These are phyloP conservation scores for Cephalotrichum gorgonifer DNA, from an alignment of 2,329 filamentous ascomycete genomes.

Conservation along the genomic window DNA sequence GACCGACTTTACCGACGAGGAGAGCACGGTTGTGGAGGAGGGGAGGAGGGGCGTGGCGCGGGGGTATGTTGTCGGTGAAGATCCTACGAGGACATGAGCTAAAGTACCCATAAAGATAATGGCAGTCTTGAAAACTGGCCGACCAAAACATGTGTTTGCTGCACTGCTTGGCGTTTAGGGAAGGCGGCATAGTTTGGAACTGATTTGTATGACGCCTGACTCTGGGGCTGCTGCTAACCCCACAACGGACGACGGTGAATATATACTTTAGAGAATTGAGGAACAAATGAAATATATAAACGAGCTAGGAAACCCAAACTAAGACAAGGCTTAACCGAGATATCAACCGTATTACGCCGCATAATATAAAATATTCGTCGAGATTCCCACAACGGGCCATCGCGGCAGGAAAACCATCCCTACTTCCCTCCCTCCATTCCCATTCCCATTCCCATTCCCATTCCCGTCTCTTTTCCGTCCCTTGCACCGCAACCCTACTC, in stretches of 20 bases:
- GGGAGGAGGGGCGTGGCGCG: conserved; percentile 80
- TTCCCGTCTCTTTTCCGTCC: not conserved
- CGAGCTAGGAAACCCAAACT: not conserved
- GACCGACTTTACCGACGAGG: conserved; percentile 62
- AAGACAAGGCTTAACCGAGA: not conserved
- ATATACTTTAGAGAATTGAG: not conserved
- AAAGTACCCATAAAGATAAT: not conserved
- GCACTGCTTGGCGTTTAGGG: too few relatives aligned
- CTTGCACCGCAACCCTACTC: not conserved
- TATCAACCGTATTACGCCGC: not conserved
- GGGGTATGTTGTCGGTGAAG: conserved; percentile 70
- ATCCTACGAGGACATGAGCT: conserved; percentile 15
- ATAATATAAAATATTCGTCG: not conserved
- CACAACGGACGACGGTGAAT: too few relatives aligned
- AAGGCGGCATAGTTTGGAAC: too few relatives aligned
- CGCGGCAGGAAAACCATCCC: not conserved
- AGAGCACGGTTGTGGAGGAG: conserved; percentile 66
- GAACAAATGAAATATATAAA: not conserved
- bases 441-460: not conserved
- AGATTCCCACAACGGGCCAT: not conserved
- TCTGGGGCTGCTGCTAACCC: too few relatives aligned
- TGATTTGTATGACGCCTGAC: too few relatives aligned
- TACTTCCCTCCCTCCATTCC: not conserved
- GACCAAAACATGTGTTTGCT: too few relatives aligned
- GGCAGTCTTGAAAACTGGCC: not conserved